These are phyloP conservation scores for Casuarina glauca DNA, from an alignment of 306 rosid species.

Conservation along the genomic window DNA sequence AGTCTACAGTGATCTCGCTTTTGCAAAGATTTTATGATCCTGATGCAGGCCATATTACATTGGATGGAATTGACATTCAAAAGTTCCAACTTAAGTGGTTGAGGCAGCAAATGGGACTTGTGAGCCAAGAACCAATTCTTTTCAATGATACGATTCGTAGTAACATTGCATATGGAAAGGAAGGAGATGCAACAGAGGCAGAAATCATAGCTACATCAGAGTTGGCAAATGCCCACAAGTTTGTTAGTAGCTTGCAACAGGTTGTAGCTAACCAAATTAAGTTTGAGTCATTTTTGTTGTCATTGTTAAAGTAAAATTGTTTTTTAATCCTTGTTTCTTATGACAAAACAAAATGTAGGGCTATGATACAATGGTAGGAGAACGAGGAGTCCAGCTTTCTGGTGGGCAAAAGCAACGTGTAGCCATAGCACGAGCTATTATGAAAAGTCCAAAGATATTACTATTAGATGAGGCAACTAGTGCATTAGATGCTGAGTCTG, in stretches of 20 bases:
- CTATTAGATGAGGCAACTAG: conserved; percentile 4
- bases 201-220: too few species aligned
- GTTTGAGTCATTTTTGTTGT: background rate
- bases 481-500: too few species aligned
- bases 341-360: conserved; percentile 37
- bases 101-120: conserved; percentile 36
- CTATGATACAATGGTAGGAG: conserved; percentile 55
- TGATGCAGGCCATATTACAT: conserved; percentile 36
- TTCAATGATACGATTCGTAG: conserved; percentile 55
- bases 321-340: too few species aligned
- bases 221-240: conserved; percentile 50
- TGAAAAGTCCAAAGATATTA: conserved; percentile 53
- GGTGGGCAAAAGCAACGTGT: conserved; percentile 62
- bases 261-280: conserved; percentile 5
- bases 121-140: conserved; percentile 61
- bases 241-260: conserved; percentile 59
- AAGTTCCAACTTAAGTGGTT: conserved; percentile 43
- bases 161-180: too few species aligned
- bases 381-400: conserved; percentile 51
- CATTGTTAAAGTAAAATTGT: too few species aligned
- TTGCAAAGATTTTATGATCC: conserved; percentile 42
- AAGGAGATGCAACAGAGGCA: too few species aligned
- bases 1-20: conserved; percentile 54
- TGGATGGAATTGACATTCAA: conserved; percentile 50
- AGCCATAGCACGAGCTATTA: conserved; percentile 56